Percentiles rank a stretch among this genome's conserved stretches.
phyloP scores from a whole-genome alignment of 169 alveolate species.

The Babesia ovis region DNA sequence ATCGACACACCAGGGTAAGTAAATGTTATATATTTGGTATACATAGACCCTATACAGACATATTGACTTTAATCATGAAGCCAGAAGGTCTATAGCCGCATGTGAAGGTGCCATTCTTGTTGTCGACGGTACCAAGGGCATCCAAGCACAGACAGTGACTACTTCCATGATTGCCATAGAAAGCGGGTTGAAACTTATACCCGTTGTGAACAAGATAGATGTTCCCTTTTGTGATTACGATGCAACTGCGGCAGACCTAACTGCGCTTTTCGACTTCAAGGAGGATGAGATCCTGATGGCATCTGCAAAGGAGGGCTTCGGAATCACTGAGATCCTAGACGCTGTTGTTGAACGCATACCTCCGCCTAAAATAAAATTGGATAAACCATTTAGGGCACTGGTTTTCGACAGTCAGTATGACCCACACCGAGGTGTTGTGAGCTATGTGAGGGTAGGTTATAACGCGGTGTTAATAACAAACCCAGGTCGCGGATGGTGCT shows the following conservation, averaged over 20 bases:
- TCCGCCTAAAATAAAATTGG: slow-evolving; percentile 79
- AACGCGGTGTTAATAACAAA: background rate
- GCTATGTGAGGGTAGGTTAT: slow-evolving; percentile 76
- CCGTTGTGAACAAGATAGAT: slow-evolving; percentile 92
- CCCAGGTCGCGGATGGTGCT: slow-evolving; percentile 69
- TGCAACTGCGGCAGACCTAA: slow-evolving; percentile 64
- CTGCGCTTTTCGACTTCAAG: slow-evolving; percentile 61
- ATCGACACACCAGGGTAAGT: slow-evolving; percentile 94
- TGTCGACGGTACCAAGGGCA: slow-evolving; percentile 92
- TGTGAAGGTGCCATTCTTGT: slow-evolving; percentile 91
- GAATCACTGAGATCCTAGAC: slow-evolving; percentile 80
- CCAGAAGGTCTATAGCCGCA: slow-evolving; percentile 89
- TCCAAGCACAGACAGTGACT: slow-evolving; percentile 91
- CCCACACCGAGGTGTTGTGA: slow-evolving; percentile 88
- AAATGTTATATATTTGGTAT: background rate
- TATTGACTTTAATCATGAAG: slow-evolving; percentile 93
- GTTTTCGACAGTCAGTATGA: slow-evolving; percentile 90
- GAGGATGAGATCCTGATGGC: slow-evolving; percentile 83
- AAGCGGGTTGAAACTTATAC: slow-evolving; percentile 86
- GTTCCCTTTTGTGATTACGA: slow-evolving; percentile 73
- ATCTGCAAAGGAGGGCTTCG: slow-evolving; percentile 88
- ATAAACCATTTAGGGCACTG: slow-evolving; percentile 83
- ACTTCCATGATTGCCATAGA: slow-evolving; percentile 85
- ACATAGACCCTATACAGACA: slow-evolving; percentile 64
- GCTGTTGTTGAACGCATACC: slow-evolving; percentile 79